Percentiles rank a stretch among this genome's conserved stretches.
These are phyloP conservation scores for Rosa multiflora DNA, from an alignment of 306 rosid genomes.

Conservation along the genomic window DNA sequence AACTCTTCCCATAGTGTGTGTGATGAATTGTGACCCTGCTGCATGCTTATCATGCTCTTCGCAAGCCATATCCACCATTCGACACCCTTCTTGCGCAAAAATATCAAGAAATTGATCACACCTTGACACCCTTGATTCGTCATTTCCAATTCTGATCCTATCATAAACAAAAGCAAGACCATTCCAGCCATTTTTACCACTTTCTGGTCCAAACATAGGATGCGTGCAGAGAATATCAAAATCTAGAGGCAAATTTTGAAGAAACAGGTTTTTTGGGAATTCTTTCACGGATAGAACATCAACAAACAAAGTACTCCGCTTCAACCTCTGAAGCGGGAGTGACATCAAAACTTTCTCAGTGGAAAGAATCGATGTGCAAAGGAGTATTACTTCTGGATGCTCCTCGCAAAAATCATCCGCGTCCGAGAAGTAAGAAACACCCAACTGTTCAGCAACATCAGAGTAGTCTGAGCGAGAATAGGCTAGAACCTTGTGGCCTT, in stretches of 20 bases:
- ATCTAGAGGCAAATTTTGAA: conserved; percentile 55
- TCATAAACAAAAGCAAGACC: conserved; percentile 73
- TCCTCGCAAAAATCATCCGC: conserved; percentile 82
- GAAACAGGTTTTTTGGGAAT: conserved; percentile 74
- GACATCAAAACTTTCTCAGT: conserved; percentile 72
- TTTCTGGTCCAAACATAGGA: conserved; percentile 98
- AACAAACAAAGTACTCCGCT: conserved; percentile 81
- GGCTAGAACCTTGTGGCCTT: conserved; percentile 75
- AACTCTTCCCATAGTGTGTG: conserved; percentile 82
- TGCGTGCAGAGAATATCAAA: conserved; percentile 88
- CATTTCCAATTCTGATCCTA: conserved; percentile 65
- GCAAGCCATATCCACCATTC: conserved; percentile 93
- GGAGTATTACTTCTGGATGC: conserved; percentile 84
- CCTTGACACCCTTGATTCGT: conserved; percentile 52
- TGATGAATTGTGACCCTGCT: conserved; percentile 88
- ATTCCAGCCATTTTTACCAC: conserved; percentile 83
- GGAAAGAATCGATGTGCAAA: conserved; percentile 88
- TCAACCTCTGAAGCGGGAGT: conserved; percentile 71
- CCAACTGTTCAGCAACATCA: conserved; percentile 55
- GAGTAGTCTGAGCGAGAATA: conserved; percentile 79
- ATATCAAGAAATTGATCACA: conserved; percentile 70
- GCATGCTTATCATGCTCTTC: conserved; percentile 86
- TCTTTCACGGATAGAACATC: conserved; percentile 95
- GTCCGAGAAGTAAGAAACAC: conserved; percentile 57
- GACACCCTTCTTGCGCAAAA: conserved; percentile 76